A percentile compares a stretch with the other conserved stretches of the same genome.
These are phyloP conservation scores for Aspergillus alliaceus DNA, from an alignment of 2,329 filamentous ascomycete genomes.

Conservation along the genomic window DNA sequence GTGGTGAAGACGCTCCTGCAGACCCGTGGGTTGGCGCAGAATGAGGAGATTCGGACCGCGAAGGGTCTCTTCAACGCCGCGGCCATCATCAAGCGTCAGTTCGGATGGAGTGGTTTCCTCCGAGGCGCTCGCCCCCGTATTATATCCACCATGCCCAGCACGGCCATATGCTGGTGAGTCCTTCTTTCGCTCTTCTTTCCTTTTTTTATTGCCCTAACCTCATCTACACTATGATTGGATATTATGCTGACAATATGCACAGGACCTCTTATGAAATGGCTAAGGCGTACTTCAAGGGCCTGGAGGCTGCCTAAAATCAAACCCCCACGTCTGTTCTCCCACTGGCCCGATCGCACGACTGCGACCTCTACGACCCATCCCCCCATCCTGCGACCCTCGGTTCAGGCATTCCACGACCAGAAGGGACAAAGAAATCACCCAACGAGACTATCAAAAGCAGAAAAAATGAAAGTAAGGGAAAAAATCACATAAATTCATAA, in stretches of 20 bases:
- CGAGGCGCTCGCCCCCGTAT: conserved; percentile 88
- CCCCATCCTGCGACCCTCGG: background rate
- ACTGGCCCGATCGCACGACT: conserved; percentile 16
- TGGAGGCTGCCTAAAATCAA: conserved; percentile 24
- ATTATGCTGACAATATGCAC: conserved; percentile 10
- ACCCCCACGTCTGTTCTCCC: background rate
- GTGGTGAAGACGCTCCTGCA: conserved; percentile 98
- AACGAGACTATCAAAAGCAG: background rate
- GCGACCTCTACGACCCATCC: conserved; percentile 3
- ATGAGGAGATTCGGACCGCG: conserved; percentile 80
- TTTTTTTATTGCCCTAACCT: background rate
- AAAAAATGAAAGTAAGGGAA: conserved; percentile 3
- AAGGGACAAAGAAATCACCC: conserved; percentile 2
- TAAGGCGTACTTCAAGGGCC: conserved; percentile 64
- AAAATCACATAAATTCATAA: too few species aligned
- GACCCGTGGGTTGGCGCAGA: conserved; percentile 80
- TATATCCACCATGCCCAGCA: conserved; percentile 96
- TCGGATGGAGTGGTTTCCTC: conserved; percentile 85
- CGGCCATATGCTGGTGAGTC: conserved; percentile 95
- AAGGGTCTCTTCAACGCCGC: conserved; percentile 78
- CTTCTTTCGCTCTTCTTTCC: background rate
- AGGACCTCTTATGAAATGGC: conserved; percentile 68
- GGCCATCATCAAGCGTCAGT: conserved; percentile 75
- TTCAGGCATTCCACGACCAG: background rate
- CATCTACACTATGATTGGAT: background rate